Conservation (phyloP, 768 basidiomycete genomes). For the Lepiota venenata region DNA sequence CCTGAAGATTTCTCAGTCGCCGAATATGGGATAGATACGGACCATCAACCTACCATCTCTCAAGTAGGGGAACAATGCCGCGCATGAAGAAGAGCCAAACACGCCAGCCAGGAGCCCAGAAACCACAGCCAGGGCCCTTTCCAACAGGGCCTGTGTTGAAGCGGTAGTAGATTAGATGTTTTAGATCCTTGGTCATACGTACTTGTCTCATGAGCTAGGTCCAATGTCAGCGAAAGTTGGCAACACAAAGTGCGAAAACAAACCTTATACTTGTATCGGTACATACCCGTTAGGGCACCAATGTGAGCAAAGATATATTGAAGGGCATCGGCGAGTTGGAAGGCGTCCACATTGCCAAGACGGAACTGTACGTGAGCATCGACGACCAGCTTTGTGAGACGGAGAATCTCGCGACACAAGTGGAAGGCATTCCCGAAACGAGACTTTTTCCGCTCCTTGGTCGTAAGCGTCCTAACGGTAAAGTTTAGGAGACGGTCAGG, state of each 20-base stretch:
- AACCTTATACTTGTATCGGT: conserved; percentile 99
- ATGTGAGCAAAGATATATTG: conserved; percentile 98
- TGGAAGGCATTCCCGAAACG: conserved; percentile 99
- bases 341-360: conserved; percentile 96
- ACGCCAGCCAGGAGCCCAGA: conserved; percentile 99
- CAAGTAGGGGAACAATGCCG: conserved; percentile 95
- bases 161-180: conserved; percentile 96
- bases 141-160: conserved; percentile 99
- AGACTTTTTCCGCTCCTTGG: conserved; percentile 99
- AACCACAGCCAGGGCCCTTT: conserved; percentile 97
- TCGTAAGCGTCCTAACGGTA: conserved; percentile 80
- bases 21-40: background rate
- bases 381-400: conserved; percentile 96
- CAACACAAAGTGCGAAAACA: conserved; percentile 16
- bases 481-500: conserved; percentile 14
- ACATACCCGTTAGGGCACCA: conserved; percentile 98
- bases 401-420: conserved; percentile 94
- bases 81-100: conserved; percentile 99
- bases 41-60: conserved; percentile 67
- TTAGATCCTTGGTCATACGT: conserved; percentile 98
- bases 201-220: conserved; percentile 95
- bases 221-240: conserved; percentile 7
- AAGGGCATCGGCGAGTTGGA: conserved; percentile 97
- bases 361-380: conserved; percentile 99
- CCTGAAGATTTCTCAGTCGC: conserved; percentile 29